Base-by-base conservation (phyloP, 768 basidiomycete species). In the Lactarius sanguifluus region DNA sequence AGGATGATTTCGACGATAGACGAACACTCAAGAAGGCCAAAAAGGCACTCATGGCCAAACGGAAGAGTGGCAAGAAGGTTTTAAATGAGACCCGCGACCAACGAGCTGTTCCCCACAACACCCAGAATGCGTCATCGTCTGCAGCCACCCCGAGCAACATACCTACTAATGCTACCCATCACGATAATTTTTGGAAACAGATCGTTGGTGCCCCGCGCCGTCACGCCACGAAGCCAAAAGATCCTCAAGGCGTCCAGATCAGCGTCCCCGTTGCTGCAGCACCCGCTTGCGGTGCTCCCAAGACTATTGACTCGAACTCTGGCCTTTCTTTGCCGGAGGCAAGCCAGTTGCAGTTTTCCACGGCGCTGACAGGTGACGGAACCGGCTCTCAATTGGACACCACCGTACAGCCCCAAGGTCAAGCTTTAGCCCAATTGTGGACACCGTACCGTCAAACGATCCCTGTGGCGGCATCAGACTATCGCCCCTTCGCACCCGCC, bases 111-210 rank as follows among this genome's bases (percentile, higher is more conserved):
- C 30, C 61, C 3, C 38, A 41, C n/a, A 30, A 3, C 12, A 23
- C 15, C 18, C 52, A 50, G 23, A 5, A 23, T 32, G 23, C 18
- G 23, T 28, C 32, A 12, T 47, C 62, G n/a, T 59, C 50, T 40
- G 3, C 20, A 23, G 20, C 7, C 25, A 16, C 38, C 9, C 41
- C 16, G 7, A 20, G 0, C 32, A 23, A 57, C 1, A 9, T 36
- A 10, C 50, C 30, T 1, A 20, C 18, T 5, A 62, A 64, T 5
- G 16, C 41, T 36, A 5, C 34, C 13, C 40, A 67, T 40, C 66
- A 67, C 15, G 25, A 67, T 34, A 15, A 60, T 18, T 30, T 34
- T 23, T 67, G 62, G 66, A 67, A 38, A n/a, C 3, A 12, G 1
- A 30, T 56, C 34, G n/a, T 47, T 20, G 34, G 52, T 16, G 3